These are phyloP conservation scores for Hura crepitans DNA, from an alignment of 441 rosid genomes.

Conservation along the genomic window DNA sequence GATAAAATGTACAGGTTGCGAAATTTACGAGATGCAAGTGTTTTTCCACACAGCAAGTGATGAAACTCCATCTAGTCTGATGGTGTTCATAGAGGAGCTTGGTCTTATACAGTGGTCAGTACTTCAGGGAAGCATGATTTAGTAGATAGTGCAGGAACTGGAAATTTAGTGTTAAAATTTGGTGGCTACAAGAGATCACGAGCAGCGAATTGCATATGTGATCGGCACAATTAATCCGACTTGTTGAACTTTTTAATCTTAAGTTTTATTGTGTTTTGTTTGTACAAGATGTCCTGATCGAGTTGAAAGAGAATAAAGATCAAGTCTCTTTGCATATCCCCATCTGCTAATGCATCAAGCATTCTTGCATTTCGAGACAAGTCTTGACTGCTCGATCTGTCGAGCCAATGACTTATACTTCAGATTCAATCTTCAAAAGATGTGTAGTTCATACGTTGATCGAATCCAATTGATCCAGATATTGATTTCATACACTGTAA, in stretches of 20 bases:
- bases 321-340: neutral
- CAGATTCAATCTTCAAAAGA: too few relatives aligned
- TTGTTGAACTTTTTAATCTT: neutral
- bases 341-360: neutral
- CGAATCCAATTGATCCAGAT: too few relatives aligned
- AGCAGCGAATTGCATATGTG: slow-evolving; percentile 16
- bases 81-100: neutral
- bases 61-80: slow-evolving; percentile 17
- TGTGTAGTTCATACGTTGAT: too few relatives aligned
- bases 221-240: neutral
- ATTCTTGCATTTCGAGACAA: too few relatives aligned
- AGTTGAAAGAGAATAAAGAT: slow-evolving; percentile 16
- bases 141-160: slow-evolving; percentile 21
- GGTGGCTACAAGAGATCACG: slow-evolving; percentile 14
- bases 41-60: slow-evolving; percentile 15
- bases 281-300: slow-evolving; percentile 17
- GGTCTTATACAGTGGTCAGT: neutral
- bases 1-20: slow-evolving; percentile 33
- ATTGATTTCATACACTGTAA: too few relatives aligned
- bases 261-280: neutral
- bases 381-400: too few relatives aligned
- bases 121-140: slow-evolving; percentile 17
- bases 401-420: too few relatives aligned
- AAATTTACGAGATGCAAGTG: slow-evolving; percentile 11
- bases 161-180: slow-evolving; percentile 11